A percentile compares a stretch with the other conserved stretches of the same genome.
phyloP scores from a whole-genome alignment of 2,329 filamentous ascomycete species.

The Ophiostoma perfectum region DNA sequence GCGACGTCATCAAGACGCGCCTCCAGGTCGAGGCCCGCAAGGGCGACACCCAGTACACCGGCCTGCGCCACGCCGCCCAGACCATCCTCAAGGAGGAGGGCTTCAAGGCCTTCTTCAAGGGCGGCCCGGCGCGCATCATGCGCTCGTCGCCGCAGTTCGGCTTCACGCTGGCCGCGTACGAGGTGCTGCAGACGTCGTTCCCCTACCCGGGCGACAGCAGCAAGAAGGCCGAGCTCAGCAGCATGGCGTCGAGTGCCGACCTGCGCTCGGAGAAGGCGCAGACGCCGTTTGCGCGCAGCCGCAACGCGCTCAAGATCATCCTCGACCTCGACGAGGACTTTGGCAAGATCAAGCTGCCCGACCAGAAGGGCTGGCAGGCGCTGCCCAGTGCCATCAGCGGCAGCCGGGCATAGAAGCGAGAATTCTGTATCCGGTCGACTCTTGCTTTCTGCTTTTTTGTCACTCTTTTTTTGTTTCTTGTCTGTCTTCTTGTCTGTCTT shows the following conservation, averaged over 20 bases:
- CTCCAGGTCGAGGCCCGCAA: conserved; percentile 96
- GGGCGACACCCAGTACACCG: conserved; percentile 83
- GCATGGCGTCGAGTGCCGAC: conserved; percentile 28
- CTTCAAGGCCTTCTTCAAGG: conserved; percentile 97
- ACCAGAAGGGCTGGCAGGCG: conserved; percentile 48
- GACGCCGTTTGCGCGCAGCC: conserved; percentile 56
- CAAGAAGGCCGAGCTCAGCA: conserved; percentile 57
- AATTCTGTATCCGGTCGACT: background rate
- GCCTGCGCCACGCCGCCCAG: conserved; percentile 74
- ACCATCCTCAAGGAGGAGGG: conserved; percentile 89
- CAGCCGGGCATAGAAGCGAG: conserved; percentile 11
- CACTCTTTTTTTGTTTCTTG: background rate
- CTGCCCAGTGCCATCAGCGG: conserved; percentile 46
- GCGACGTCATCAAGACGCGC: conserved; percentile 98
- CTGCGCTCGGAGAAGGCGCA: conserved; percentile 30
- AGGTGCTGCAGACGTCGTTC: conserved; percentile 75
- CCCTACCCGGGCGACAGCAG: conserved; percentile 66
- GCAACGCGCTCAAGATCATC: conserved; percentile 93
- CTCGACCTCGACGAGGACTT: conserved; percentile 92
- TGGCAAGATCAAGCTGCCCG: conserved; percentile 62
- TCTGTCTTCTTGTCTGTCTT: background rate
- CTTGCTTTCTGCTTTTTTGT: conserved; percentile 5
- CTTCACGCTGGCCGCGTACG: conserved; percentile 93
- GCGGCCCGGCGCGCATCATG: conserved; percentile 88
- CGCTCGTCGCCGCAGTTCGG: conserved; percentile 96